Evolutionary conservation across 2,329 filamentous ascomycete genomes (phyloP).

Genomic region (Exophiala phaeomuriformis): DNA sequence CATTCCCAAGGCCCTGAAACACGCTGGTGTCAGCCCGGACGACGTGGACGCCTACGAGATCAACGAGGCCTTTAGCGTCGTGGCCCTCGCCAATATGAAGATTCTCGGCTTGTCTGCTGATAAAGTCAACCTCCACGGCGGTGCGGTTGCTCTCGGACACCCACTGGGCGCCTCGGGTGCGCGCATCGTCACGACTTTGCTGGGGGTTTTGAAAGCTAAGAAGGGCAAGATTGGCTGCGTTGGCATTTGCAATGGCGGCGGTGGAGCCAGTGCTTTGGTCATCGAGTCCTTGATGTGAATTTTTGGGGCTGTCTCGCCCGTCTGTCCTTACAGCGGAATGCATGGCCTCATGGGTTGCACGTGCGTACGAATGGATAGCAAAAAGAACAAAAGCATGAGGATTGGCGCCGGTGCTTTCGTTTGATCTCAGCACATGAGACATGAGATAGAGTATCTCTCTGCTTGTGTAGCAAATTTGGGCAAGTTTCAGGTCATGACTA

Average conservation of each 20-base stretch:
- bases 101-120: slow-evolving; percentile 69
- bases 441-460: too few species aligned
- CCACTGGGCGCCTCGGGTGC: slow-evolving; percentile 90
- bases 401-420: neutral
- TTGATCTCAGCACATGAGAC: too few species aligned
- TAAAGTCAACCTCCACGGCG: slow-evolving; percentile 92
- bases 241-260: slow-evolving; percentile 96
- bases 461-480: too few species aligned
- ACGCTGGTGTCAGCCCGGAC: slow-evolving; percentile 71
- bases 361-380: too few species aligned
- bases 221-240: slow-evolving; percentile 88
- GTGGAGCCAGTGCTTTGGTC: slow-evolving; percentile 87
- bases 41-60: slow-evolving; percentile 93
- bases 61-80: slow-evolving; percentile 98
- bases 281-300: slow-evolving; percentile 56
- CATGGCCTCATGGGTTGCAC: neutral
- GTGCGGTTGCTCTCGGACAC: slow-evolving; percentile 91
- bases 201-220: slow-evolving; percentile 82
- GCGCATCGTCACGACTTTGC: slow-evolving; percentile 82
- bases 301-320: neutral
- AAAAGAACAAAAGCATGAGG: neutral
- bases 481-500: too few species aligned
- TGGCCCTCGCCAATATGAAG: slow-evolving; percentile 94
- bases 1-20: slow-evolving; percentile 94
- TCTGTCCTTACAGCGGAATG: neutral